phyloP scores from a whole-genome alignment of 139 green algal genomes.

The Picochlorum sp. region DNA sequence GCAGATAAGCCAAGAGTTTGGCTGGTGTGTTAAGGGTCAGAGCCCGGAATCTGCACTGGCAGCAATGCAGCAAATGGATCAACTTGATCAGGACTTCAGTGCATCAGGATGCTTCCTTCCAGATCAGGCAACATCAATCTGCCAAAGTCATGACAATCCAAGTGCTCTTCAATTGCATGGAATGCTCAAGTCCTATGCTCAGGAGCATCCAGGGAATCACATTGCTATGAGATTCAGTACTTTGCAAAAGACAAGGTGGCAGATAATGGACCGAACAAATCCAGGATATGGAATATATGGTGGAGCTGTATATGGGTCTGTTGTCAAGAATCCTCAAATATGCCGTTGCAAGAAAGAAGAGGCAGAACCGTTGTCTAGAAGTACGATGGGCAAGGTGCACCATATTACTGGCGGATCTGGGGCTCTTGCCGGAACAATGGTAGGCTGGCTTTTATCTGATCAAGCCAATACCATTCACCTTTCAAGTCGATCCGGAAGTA shows the following conservation, averaged over 20 bases:
- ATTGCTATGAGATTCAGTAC: background rate
- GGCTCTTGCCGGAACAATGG: conserved; percentile 10
- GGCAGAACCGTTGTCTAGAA: background rate
- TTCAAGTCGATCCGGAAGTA: conserved; percentile 13
- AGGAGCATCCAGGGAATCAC: conserved; percentile 11
- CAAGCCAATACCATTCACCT: conserved; percentile 4
- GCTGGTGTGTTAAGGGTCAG: too few species aligned
- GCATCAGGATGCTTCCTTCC: too few species aligned
- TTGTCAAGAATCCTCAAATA: conserved; percentile 9
- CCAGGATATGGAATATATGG: conserved; percentile 15
- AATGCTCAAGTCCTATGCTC: conserved; percentile 26
- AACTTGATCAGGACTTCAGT: too few species aligned
- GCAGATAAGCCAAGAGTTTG: too few species aligned
- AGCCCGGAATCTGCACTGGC: too few species aligned
- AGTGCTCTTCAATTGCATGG: conserved; percentile 8
- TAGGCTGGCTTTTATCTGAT: conserved; percentile 19
- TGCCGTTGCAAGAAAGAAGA: background rate
- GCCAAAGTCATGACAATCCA: background rate
- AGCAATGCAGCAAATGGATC: too few species aligned
- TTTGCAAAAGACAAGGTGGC: background rate
- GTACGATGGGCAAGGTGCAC: background rate
- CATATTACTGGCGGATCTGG: conserved; percentile 24
- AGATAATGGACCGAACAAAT: background rate
- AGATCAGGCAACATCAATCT: too few species aligned
- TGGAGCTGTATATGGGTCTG: background rate